phyloP scores from a whole-genome alignment of 2,329 filamentous ascomycete genomes.

The Sporothrix globosa region DNA sequence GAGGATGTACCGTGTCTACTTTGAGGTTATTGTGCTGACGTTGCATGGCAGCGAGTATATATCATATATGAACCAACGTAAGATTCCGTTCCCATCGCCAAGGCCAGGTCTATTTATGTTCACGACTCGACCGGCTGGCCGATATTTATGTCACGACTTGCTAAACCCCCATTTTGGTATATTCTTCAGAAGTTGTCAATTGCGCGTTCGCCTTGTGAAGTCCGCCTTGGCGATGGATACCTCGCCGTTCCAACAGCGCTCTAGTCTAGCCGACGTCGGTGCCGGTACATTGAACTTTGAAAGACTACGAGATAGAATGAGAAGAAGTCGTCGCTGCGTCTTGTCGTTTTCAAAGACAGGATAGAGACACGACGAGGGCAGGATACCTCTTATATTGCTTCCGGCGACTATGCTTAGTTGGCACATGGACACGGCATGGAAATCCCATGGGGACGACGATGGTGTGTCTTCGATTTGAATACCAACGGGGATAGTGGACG shows the following conservation, averaged over 20 bases:
- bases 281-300: neutral
- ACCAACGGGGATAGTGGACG: too few relatives aligned
- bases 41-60: neutral
- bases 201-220: neutral
- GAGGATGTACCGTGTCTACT: neutral
- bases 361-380: neutral
- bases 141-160: neutral
- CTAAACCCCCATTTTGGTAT: neutral
- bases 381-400: neutral
- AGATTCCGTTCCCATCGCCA: neutral
- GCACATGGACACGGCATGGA: neutral
- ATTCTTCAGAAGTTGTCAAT: neutral
- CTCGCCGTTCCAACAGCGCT: neutral
- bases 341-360: neutral
- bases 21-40: neutral
- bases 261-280: neutral
- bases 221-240: constrained; percentile 14
- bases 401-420: too few relatives aligned
- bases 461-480: too few relatives aligned
- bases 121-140: constrained; percentile 5
- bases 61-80: neutral
- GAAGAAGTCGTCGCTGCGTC: neutral
- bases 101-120: neutral
- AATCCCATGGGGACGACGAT: neutral
- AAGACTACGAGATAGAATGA: too few relatives aligned